Conservation (phyloP, 1,139 yeast species). For the Wickerhamiella infanticola region DNA sequence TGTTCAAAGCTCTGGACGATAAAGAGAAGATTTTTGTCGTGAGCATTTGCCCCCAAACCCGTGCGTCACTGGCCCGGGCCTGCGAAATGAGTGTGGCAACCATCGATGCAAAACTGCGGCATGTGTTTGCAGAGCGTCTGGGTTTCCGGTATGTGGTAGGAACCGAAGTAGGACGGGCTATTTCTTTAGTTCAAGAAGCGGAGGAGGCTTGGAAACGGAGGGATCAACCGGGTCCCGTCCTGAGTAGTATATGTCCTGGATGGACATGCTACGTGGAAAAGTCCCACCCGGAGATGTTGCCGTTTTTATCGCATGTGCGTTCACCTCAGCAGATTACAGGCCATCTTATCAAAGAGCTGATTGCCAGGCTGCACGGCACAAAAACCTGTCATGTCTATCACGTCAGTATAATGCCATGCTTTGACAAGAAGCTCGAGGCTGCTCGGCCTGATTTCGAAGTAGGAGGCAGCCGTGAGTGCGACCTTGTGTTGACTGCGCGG, state of each 20-base stretch:
- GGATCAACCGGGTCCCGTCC: constrained; percentile 27
- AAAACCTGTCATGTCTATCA: constrained; percentile 43
- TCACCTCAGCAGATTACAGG: constrained; percentile 95
- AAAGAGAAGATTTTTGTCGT: constrained; percentile 40
- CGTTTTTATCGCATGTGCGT: constrained; percentile 41
- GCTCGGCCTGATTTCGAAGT: constrained; percentile 54
- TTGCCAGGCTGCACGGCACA: constrained; percentile 25
- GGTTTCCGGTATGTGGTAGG: constrained; percentile 72
- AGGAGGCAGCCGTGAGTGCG: constrained; percentile 46
- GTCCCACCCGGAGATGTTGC: constrained; percentile 74
- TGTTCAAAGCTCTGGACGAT: constrained; percentile 40
- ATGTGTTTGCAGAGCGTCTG: constrained; percentile 42
- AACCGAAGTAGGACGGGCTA: constrained; percentile 62
- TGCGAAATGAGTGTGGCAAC: constrained; percentile 36
- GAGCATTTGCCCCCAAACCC: constrained; percentile 71
- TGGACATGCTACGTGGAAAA: constrained; percentile 94
- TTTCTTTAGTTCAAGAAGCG: constrained; percentile 50
- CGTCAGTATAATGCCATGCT: constrained; percentile 86
- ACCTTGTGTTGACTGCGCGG: constrained; percentile 84
- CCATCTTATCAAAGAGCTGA: constrained; percentile 44
- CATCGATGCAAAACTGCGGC: constrained; percentile 46
- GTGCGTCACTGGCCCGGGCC: constrained; percentile 70
- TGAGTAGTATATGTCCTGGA: constrained; percentile 80
- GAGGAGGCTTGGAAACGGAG: constrained; percentile 28
- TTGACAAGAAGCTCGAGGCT: constrained; percentile 90